phyloP scores from a whole-genome alignment of 2,329 filamentous ascomycete species.

The Diplodia sapinea region DNA sequence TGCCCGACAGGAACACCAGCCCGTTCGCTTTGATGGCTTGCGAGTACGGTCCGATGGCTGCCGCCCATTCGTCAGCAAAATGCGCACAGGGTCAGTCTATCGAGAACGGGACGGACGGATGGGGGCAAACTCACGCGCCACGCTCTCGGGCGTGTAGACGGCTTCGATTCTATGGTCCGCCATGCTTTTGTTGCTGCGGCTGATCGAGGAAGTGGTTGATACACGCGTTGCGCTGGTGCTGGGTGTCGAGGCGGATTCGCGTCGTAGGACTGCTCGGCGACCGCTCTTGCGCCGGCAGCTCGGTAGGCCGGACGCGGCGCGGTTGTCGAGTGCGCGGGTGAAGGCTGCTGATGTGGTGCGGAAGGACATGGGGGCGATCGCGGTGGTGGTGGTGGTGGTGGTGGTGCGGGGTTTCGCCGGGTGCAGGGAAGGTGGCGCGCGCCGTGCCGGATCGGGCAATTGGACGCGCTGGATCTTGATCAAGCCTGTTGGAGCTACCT shows the following conservation, averaged over 20 bases:
- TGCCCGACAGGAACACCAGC: not conserved
- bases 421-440: no score
- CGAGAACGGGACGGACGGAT: no score
- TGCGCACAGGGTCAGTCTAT: no score
- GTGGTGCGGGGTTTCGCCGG: not conserved
- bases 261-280: not conserved
- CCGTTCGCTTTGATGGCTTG: not conserved
- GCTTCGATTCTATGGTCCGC: no score
- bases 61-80: not conserved
- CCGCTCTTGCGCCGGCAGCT: no score
- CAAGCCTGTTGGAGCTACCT: not conserved
- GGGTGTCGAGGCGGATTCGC: not conserved
- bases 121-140: not conserved
- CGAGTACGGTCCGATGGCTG: not conserved
- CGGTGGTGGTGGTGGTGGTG: no score
- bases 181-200: not conserved
- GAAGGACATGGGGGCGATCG: no score
- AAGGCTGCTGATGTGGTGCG: not conserved
- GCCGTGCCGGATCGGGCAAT: not conserved
- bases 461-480: not conserved
- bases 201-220: not conserved
- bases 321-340: not conserved
- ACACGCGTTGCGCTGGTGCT: not conserved
- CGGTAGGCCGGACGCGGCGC: not conserved
- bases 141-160: not conserved